Evolutionary conservation across 2,329 filamentous ascomycete genomes (phyloP), one percentile per base, ranked within the genome.

Genomic region (Colletotrichum sp.): DNA sequence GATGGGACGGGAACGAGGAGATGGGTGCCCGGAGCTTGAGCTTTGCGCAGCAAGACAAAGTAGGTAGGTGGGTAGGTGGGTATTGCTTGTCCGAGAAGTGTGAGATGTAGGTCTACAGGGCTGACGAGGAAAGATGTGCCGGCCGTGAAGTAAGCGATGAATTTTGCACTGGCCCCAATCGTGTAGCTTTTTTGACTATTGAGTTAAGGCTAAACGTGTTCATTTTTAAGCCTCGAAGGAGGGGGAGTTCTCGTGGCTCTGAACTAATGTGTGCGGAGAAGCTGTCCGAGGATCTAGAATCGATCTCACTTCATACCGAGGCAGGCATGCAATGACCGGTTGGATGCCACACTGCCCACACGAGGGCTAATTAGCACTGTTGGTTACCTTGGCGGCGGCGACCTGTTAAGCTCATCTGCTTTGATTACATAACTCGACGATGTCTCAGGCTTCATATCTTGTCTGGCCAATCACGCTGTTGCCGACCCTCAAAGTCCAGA

Each of bases 1-100:
- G 77, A 70, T 7, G 79, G 76, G 70, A 77, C 58, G 72, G 36
- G 8, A 75, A 34, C n/a, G 21, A 69, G 36, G 21, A 43, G 33
- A 58, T 47, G n/a, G 54, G 31, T 54, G 55, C 38, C 31, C 18
- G 8, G 33, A 68, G 21, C 27, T 24, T 54, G 64, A 38, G 36
- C 33, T 24, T 33, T 34, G 13, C 27, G 55, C 27, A 47, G n/a
- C 13, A 21, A 47, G 43, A 13, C n/a, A 47, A 47, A n/a, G n/a
- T 13, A 47, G 43, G 43, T 21, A 21, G 43, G 8, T 47, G 8
- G 33, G 4, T 12, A 18, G 43, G n/a, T 8, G 43, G n/a, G 43
- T 47, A 47, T 47, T 47, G 43, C n/a, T 47, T 47, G 43, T 18
- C n/a, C n/a, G n/a, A 47, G 43, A 47, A 12, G 13, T 47, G n/a